Evolutionary conservation across 2,329 filamentous ascomycete genomes (phyloP), one percentile per base, ranked within the genome.

Genomic region (Xylariaceae sp.): DNA sequence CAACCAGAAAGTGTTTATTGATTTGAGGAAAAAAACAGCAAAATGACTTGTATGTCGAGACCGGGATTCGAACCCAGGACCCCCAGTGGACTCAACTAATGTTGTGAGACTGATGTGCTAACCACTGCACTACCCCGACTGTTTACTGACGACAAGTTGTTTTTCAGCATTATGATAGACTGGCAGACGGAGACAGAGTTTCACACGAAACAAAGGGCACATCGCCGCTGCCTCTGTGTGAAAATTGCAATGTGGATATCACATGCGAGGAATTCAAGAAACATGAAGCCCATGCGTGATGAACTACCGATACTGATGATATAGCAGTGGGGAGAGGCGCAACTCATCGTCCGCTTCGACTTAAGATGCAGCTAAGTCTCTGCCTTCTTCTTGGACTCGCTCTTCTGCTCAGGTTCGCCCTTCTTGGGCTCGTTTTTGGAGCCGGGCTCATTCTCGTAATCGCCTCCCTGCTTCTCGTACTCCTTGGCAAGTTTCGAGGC

Each of bases 381-480:
- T 10, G 19, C 19, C 26, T 35, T 26, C 30, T 36, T 38, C 19
- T 41, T 36, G 4, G 38, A 30, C 18, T 39, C 25, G n/a, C 43
- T 54, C 17, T 36, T 58, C 11, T 29, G 34, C 34, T 45, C 18
- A 3, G 46, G 46, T 2, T 27, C 27, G 2, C 50, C 48, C 36
- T 47, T 51, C 35, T 44, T 48, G 3, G 47, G 42, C 37, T 54
- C 49, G 17, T 63, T 63, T 42, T 64, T 63, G 7, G 59, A 63
- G 0, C 58, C 58, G 1, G 59, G 39, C 42, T 60, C 53, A 22
- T 64, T 58, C 45, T 63, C 58, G 31, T 62, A 64, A 1, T 47
- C 59, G 4, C 61, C 60, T 1, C 61, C 61, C 25, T 58, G 56
- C 42, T 57, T 59, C 47, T 64, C 59, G 31, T 64, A 63, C 42